These are phyloP conservation scores for Calamus simplicifolius DNA, from an alignment of 176 grass and related monocot species.

Conservation along the genomic window DNA sequence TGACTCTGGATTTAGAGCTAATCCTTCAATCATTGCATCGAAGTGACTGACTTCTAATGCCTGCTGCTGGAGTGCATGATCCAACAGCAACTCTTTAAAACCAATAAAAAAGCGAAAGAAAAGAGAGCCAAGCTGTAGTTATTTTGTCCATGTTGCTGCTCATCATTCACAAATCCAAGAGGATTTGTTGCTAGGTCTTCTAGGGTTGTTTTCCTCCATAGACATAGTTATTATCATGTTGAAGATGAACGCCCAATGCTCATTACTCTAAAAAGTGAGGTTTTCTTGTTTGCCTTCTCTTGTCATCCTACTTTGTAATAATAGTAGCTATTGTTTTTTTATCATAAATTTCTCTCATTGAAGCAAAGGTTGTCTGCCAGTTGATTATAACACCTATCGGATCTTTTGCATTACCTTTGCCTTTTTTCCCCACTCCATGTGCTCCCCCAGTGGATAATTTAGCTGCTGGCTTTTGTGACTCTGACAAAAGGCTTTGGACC, in stretches of 20 bases:
- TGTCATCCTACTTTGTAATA: not conserved
- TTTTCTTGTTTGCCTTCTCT: conserved; percentile 1
- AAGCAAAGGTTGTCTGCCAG: not conserved
- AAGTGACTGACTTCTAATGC: no score
- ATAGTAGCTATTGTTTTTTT: not conserved
- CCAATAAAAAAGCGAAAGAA: no score
- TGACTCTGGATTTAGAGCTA: no score
- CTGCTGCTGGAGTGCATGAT: no score
- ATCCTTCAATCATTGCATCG: no score
- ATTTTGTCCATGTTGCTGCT: no score
- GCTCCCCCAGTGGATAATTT: conserved; percentile 10
- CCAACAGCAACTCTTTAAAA: no score
- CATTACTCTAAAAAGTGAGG: not conserved
- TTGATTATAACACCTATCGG: not conserved
- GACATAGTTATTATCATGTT: not conserved
- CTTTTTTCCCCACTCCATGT: no score
- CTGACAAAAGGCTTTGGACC: not conserved
- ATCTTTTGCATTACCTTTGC: no score
- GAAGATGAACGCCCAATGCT: not conserved
- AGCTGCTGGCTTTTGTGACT: not conserved
- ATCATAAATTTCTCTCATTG: not conserved
- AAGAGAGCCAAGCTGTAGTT: no score
- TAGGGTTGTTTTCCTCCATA: not conserved
- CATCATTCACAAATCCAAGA: no score
- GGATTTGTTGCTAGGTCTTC: not conserved